Percentiles rank a stretch among this genome's conserved stretches.
These are phyloP conservation scores for Colletotrichum karsti DNA, from an alignment of 2,329 filamentous ascomycete genomes.

Conservation along the genomic window DNA sequence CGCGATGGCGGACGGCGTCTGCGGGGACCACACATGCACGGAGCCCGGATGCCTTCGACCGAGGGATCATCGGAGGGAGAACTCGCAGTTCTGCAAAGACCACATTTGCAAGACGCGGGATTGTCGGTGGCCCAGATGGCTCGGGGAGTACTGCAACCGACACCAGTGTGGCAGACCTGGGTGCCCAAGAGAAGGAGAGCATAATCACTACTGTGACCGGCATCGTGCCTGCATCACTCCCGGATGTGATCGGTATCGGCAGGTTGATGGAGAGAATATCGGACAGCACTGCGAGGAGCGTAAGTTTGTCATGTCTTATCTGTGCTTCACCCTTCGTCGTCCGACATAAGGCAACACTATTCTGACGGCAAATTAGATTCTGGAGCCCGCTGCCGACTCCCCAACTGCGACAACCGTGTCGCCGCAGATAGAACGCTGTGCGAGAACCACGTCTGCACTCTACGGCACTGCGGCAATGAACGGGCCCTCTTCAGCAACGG, in stretches of 20 bases:
- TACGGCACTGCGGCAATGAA: constrained; percentile 31
- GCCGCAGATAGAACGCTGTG: constrained; percentile 27
- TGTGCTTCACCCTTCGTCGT: not conserved
- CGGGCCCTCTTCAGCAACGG: constrained; percentile 1
- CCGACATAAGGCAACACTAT: not conserved
- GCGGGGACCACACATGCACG: constrained; percentile 30
- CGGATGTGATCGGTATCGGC: constrained; percentile 19
- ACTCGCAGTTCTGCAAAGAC: constrained; percentile 30
- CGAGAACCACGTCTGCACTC: constrained; percentile 34
- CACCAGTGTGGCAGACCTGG: constrained; percentile 38
- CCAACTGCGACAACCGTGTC: constrained; percentile 15
- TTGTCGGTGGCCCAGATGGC: constrained; percentile 33
- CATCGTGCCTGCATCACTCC: constrained; percentile 30
- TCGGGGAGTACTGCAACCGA: constrained; percentile 33
- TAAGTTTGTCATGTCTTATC: constrained; percentile 23
- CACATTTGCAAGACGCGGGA: constrained; percentile 35
- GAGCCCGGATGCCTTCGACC: constrained; percentile 35
- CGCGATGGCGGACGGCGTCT: constrained; percentile 27
- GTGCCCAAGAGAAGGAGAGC: constrained; percentile 33
- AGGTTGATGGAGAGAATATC: constrained; percentile 24
- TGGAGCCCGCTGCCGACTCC: not conserved
- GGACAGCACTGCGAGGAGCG: constrained; percentile 33
- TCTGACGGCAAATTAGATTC: constrained; percentile 10
- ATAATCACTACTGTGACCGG: constrained; percentile 31
- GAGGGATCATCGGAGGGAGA: not conserved